Conservation (phyloP, 2,329 filamentous ascomycete genomes). For the Fusarium sp. region DNA sequence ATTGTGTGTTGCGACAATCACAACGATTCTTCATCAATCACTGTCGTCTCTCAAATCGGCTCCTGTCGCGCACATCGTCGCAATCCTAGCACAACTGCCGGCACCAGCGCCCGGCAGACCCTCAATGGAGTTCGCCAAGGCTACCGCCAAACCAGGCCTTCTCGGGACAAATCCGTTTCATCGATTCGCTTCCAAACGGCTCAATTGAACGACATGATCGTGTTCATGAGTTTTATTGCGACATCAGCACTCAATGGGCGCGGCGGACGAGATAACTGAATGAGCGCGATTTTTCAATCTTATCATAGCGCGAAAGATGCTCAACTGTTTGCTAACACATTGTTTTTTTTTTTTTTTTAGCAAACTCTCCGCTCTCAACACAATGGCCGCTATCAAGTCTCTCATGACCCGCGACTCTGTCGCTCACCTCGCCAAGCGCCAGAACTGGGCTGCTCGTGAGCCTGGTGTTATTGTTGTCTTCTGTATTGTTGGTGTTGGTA, state of each 20-base stretch:
- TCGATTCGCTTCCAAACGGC: constrained; percentile 4
- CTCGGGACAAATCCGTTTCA: background rate
- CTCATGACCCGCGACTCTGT: constrained; percentile 53
- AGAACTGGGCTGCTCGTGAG: constrained; percentile 54
- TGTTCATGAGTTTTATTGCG: constrained; percentile 20
- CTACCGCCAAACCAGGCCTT: background rate
- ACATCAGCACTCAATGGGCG: constrained; percentile 19
- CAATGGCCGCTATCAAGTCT: constrained; percentile 57
- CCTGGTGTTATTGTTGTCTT: constrained; percentile 58
- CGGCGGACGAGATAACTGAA: constrained; percentile 3
- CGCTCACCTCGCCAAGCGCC: constrained; percentile 54
- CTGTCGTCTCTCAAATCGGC: constrained; percentile 13
- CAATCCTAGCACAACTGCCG: constrained; percentile 26
- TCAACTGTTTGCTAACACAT: constrained; percentile 11
- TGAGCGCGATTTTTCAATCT: background rate
- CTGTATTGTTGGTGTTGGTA: constrained; percentile 56
- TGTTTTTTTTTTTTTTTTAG: too few species aligned
- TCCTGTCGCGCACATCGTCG: constrained; percentile 20
- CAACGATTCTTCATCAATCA: constrained; percentile 24
- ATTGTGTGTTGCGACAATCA: constrained; percentile 11
- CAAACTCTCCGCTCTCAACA: constrained; percentile 47
- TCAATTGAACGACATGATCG: constrained; percentile 23
- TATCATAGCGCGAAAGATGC: background rate
- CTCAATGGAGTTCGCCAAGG: constrained; percentile 32
- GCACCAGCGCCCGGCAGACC: constrained; percentile 4